phyloP scores from a whole-genome alignment of 148 eudicot species.

The Amaranthus palmeri region DNA sequence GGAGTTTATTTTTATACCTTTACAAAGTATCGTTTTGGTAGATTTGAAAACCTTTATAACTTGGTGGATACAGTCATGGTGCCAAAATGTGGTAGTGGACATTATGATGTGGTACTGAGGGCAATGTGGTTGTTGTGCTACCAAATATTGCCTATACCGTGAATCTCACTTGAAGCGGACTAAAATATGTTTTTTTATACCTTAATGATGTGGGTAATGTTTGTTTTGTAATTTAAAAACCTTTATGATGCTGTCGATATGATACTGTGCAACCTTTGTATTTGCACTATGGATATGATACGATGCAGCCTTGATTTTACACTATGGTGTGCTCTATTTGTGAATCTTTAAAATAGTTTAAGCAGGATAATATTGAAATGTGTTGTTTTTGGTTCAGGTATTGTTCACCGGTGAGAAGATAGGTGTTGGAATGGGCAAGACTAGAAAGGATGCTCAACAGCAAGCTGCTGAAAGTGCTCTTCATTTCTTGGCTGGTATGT shows the following conservation, averaged over 20 bases:
- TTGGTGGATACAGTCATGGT: too few species aligned
- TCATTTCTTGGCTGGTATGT: slow-evolving; percentile 75
- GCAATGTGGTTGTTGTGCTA: too few species aligned
- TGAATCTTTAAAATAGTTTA: neutral
- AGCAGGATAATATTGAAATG: neutral
- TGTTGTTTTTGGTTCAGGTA: slow-evolving; percentile 45
- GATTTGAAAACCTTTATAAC: too few species aligned
- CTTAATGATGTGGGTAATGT: neutral
- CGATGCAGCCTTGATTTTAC: neutral
- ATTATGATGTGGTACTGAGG: too few species aligned
- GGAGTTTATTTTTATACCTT: too few species aligned
- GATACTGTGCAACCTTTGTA: neutral
- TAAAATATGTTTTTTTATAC: neutral
- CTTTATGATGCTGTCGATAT: neutral
- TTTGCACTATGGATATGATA: neutral
- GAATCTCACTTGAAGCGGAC: too few species aligned
- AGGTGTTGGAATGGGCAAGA: slow-evolving; percentile 89
- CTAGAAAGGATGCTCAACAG: slow-evolving; percentile 95
- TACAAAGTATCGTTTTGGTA: too few species aligned
- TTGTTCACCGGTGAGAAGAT: slow-evolving; percentile 89
- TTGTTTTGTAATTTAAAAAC: neutral
- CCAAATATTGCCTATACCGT: too few species aligned
- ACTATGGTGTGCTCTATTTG: neutral
- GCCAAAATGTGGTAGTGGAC: too few species aligned
- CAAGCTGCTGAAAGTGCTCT: slow-evolving; percentile 97